Evolutionary conservation across 2,329 filamentous ascomycete genomes (phyloP).

Genomic region (Keithomyces neogunnii): DNA sequence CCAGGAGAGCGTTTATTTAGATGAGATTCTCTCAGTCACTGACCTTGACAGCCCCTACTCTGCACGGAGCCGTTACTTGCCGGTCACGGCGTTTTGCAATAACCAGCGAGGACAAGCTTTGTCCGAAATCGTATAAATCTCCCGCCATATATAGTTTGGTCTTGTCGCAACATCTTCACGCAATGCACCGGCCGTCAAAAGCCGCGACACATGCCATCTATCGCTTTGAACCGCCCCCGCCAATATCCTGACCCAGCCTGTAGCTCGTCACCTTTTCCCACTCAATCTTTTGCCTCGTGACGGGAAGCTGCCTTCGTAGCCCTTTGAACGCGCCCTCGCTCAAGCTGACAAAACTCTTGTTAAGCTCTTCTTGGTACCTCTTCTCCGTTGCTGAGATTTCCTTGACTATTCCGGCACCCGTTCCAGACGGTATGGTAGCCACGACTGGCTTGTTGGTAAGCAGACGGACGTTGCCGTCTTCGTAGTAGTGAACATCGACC

Average conservation of each 20-base stretch:
- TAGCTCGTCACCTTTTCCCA: constrained; percentile 98
- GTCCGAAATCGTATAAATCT: not conserved
- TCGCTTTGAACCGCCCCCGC: constrained; percentile 53
- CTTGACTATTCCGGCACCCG: constrained; percentile 61
- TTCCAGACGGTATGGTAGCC: constrained; percentile 50
- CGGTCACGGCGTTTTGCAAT: not conserved
- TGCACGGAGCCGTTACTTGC: not conserved
- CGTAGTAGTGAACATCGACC: constrained; percentile 98
- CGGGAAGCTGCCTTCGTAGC: constrained; percentile 82
- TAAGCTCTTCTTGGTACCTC: constrained; percentile 93
- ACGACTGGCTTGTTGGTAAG: constrained; percentile 75
- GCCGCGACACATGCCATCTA: constrained; percentile 20
- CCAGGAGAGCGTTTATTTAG: no score
- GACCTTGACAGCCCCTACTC: not conserved
- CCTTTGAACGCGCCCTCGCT: constrained; percentile 95
- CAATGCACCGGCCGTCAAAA: not conserved
- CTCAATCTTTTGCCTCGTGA: constrained; percentile 97
- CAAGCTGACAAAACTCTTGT: constrained; percentile 77
- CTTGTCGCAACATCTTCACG: not conserved
- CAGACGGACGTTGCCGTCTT: constrained; percentile 94
- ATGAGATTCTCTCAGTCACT: no score
- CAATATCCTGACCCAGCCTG: constrained; percentile 72
- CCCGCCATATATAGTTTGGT: not conserved
- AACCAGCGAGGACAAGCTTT: not conserved
- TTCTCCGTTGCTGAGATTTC: constrained; percentile 76